Evolutionary conservation across 2,329 filamentous ascomycete species (phyloP).

Genomic region (Nakataea oryzae): DNA sequence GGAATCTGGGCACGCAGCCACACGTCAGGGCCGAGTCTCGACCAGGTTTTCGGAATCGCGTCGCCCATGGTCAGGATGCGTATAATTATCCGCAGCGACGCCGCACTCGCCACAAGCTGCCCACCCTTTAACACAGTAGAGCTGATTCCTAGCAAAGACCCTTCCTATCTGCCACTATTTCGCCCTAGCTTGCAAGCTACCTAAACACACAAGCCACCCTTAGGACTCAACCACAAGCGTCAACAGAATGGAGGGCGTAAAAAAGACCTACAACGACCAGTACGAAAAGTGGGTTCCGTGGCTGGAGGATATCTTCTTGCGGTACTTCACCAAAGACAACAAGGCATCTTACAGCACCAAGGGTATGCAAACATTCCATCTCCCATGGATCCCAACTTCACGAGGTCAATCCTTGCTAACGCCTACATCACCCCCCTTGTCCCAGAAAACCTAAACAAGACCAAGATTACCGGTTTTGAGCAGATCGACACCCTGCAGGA

Average conservation of each 20-base stretch:
- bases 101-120: not conserved
- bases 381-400: not conserved
- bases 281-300: conserved; percentile 70
- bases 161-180: not conserved
- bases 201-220: not conserved
- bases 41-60: not conserved
- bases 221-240: too few relatives aligned
- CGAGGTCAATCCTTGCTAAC: not conserved
- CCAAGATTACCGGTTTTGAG: conserved; percentile 57
- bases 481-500: conserved; percentile 62
- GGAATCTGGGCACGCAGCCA: not conserved
- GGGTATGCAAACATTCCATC: conserved; percentile 32
- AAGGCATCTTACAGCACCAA: conserved; percentile 63
- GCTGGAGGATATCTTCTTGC: conserved; percentile 63
- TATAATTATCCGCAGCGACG: not conserved
- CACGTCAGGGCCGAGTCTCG: not conserved
- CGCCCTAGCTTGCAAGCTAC: not conserved
- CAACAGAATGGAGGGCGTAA: conserved; percentile 40
- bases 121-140: not conserved
- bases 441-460: conserved; percentile 54
- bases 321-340: conserved; percentile 68
- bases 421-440: not conserved
- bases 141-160: not conserved
- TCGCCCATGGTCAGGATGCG: not conserved
- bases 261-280: conserved; percentile 57